Evolutionary conservation across 2,329 filamentous ascomycete species (phyloP), one percentile per base, ranked within the genome.

Genomic region (Diatrype stigma): DNA sequence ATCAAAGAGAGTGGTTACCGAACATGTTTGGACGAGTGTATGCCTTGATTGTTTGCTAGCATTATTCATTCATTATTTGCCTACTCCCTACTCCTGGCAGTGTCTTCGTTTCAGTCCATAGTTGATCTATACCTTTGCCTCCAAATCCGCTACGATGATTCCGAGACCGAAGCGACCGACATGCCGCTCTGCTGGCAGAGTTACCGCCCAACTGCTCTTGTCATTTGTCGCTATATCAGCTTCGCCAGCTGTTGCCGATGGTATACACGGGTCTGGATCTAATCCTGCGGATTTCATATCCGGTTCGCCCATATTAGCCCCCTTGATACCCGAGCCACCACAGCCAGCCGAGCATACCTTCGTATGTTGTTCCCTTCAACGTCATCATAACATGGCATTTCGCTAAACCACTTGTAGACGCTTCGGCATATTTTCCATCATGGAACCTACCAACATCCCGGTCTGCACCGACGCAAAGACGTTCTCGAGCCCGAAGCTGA

Each of bases 401-500:
- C 51, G 57, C 50, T 2, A 47, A 42, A 14, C n/a, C n/a, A 16
- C 37, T 47, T 16, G 14, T 44, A 59, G 58, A 61, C 67, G 79
- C 81, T 99, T 51, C 86, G 90, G 62, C 93, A 99, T 70, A 86
- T 97, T 63, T 94, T 90, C 71, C 92, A 96, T 67, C 92, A 96
- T 72, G 93, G 93, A 52, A 88, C 90, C 38, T 81, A 93, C 68
- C 74, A 80, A 59, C 82, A 96, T 60, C 92, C 92, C 2, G 71
- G 78, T 5, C 80, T 96, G 16, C 90, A 96, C 68, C 80, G 86
- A 52, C 85, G 83, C 60, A 77, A 87, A 54, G 90, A 97, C 67
- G 75, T 96, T 30, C 55, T 66, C 40, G 72, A 80, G 19, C 70
- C 78, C 10, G 74, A 84, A 42, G 79, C 85, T 16, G 71, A 77